Percentiles rank a stretch among this genome's conserved stretches.
phyloP scores from a whole-genome alignment of 768 basidiomycete genomes.

The Rickenella mellea region DNA sequence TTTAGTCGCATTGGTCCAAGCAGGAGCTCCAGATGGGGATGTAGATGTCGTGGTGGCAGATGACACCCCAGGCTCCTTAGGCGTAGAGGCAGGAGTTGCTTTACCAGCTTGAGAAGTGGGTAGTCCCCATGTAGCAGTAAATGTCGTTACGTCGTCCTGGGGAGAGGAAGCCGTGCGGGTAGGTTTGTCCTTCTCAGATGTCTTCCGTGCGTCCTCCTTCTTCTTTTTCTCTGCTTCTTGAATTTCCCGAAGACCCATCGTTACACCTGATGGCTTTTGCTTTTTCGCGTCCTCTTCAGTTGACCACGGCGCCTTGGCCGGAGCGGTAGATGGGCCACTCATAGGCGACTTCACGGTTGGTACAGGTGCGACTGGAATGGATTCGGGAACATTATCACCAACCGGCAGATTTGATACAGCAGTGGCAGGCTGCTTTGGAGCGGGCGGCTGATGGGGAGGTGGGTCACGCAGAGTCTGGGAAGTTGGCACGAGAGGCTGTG shows the following conservation, averaged over 20 bases:
- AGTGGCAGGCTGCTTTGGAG: conserved; percentile 9
- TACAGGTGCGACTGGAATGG: conserved; percentile 12
- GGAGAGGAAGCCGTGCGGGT: conserved; percentile 35
- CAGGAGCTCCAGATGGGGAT: conserved; percentile 29
- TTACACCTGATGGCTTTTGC: conserved; percentile 28
- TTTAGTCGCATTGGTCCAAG: conserved; percentile 66
- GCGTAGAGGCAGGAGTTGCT: conserved; percentile 27
- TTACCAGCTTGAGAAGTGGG: conserved; percentile 77
- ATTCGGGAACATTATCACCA: conserved; percentile 9
- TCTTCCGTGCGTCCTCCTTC: conserved; percentile 67
- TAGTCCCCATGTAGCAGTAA: conserved; percentile 76
- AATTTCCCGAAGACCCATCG: conserved; percentile 82
- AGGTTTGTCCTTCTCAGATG: conserved; percentile 49
- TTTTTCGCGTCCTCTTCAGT: conserved; percentile 54
- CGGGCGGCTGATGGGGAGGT: conserved; percentile 6
- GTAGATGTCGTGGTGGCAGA: conserved; percentile 18
- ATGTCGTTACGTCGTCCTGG: conserved; percentile 48
- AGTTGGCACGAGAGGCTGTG: too few species aligned
- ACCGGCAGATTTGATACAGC: conserved; percentile 10
- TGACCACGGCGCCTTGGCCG: conserved; percentile 51
- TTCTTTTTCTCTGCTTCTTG: conserved; percentile 88
- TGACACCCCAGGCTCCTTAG: conserved; percentile 18
- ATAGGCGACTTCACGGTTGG: too few species aligned
- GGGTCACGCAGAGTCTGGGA: conserved; percentile 1
- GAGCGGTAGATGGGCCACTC: too few species aligned